Percentiles rank a stretch among this genome's conserved stretches.
Conservation (phyloP, 169 alveolate genomes). For the Plasmodium chabaudi region DNA sequence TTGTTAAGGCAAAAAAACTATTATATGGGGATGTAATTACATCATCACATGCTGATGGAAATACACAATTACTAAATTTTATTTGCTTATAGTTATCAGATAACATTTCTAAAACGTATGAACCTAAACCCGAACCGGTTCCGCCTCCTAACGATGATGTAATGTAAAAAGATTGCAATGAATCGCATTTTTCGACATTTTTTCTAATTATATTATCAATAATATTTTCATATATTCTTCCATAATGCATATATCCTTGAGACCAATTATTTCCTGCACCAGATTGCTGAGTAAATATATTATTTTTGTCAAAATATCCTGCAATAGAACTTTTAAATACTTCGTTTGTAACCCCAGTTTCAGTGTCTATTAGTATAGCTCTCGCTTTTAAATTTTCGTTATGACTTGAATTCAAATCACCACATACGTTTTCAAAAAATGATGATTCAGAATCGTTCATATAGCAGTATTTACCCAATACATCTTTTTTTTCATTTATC, state of each 20-base stretch:
- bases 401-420: slow-evolving; percentile 79
- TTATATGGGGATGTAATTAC: slow-evolving; percentile 95
- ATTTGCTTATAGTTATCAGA: slow-evolving; percentile 92
- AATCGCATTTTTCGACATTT: slow-evolving; percentile 94
- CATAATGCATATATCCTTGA: slow-evolving; percentile 90
- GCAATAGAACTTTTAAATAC: slow-evolving; percentile 92
- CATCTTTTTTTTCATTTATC: slow-evolving; percentile 73
- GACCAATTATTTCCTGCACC: slow-evolving; percentile 99
- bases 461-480: slow-evolving; percentile 31
- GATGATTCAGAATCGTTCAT: slow-evolving; percentile 80
- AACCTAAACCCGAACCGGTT: slow-evolving; percentile 99
- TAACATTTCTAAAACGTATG: slow-evolving; percentile 91
- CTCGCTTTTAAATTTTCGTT: slow-evolving; percentile 88
- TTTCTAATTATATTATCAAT: slow-evolving; percentile 91
- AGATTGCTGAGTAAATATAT: slow-evolving; percentile 94
- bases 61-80: slow-evolving; percentile 90
- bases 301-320: slow-evolving; percentile 92
- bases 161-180: slow-evolving; percentile 95
- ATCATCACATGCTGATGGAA: slow-evolving; percentile 94
- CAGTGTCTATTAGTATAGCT: slow-evolving; percentile 97
- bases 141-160: slow-evolving; percentile 99
- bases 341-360: slow-evolving; percentile 96
- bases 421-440: slow-evolving; percentile 83
- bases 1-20: slow-evolving; percentile 90
- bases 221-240: slow-evolving; percentile 90